Conservation (phyloP, 805 yeast species). For the Nakazawaea populi region DNA sequence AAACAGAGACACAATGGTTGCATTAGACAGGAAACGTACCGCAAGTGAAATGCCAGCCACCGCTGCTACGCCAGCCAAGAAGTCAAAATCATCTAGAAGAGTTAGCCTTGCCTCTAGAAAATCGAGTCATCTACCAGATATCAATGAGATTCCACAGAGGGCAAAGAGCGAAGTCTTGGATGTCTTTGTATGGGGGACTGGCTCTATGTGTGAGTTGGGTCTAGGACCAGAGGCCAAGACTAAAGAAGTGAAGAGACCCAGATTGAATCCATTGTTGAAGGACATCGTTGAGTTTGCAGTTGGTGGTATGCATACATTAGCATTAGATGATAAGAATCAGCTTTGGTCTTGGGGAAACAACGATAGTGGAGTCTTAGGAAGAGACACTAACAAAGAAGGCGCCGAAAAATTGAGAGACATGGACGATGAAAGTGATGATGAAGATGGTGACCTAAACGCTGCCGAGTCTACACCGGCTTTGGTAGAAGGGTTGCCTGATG, state of each 20-base stretch:
- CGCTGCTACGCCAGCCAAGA: slow-evolving; percentile 7
- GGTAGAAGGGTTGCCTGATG: slow-evolving; percentile 62
- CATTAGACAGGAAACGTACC: slow-evolving; percentile 9
- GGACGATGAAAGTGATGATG: slow-evolving; percentile 54
- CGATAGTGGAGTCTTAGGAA: slow-evolving; percentile 86
- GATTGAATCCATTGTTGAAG: slow-evolving; percentile 74
- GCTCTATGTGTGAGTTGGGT: slow-evolving; percentile 96
- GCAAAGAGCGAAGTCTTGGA: slow-evolving; percentile 50
- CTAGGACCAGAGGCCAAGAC: slow-evolving; percentile 92
- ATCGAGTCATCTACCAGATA: slow-evolving; percentile 42
- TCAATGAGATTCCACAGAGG: slow-evolving; percentile 31
- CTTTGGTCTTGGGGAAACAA: slow-evolving; percentile 99
- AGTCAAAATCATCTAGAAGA: slow-evolving; percentile 7
- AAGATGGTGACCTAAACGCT: slow-evolving; percentile 83
- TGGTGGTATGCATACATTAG: slow-evolving; percentile 95
- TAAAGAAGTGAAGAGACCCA: slow-evolving; percentile 92
- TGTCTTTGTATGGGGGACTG: slow-evolving; percentile 92
- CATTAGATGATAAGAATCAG: slow-evolving; percentile 65
- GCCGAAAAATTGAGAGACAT: slow-evolving; percentile 63
- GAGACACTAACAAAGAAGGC: slow-evolving; percentile 63
- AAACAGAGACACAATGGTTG: slow-evolving; percentile 6
- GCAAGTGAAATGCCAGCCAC: neutral
- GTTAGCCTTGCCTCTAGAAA: slow-evolving; percentile 34
- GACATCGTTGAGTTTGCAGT: slow-evolving; percentile 83
- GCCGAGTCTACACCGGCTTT: slow-evolving; percentile 83